Evolutionary conservation across 129 eudicot genomes (phyloP), one percentile per base, ranked within the genome.

Genomic region (Helichrysum umbraculigerum): DNA sequence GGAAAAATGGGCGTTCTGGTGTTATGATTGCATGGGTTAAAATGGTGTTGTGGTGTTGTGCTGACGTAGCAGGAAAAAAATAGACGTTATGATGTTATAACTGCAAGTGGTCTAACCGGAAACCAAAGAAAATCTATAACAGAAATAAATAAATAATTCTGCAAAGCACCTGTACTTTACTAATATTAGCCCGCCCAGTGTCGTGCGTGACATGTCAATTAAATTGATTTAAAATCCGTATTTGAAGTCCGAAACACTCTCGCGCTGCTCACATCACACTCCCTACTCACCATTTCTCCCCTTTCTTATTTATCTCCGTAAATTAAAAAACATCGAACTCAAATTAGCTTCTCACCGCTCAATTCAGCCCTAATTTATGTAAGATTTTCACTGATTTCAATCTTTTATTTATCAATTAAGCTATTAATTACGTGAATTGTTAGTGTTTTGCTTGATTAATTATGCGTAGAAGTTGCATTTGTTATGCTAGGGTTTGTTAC

Each of bases 241-340:
- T 71, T 78, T 78, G 42, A 71, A 71, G 82, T 78, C 82, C 82
- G 82, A 19, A 71, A 42, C 66, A 71, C 82, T 78, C 70, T 78
- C 71, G 81, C 81, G 71, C 81, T 77, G 69, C 75, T 47, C 69
- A 21, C 71, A 44, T 42, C n/a, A 65, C 72, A 50, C 72, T 75
- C 79, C 72, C 51, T 47, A 65, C 35, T 65, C 33, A 44, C 71
- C 74, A 21, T 10, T 33, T 66, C 65, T 35, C 81, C 59, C 59
- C 54, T 68, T 76, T 56, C 30, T 22, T 59, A 73, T 47, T 22
- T 59, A 73, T 47, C 54, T 47, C 54, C 54, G 4, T 14, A 58
- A 58, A 58, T 19, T 7, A 5, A 77, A 77, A 28, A 30, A 25
- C n/a, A 63, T 63, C 30, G 6, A 78, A 78, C 76, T 70, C 77